Evolutionary conservation across 2,329 filamentous ascomycete species (phyloP), one percentile per base, ranked within the genome.

Genomic region (Neofusicoccum sp.): DNA sequence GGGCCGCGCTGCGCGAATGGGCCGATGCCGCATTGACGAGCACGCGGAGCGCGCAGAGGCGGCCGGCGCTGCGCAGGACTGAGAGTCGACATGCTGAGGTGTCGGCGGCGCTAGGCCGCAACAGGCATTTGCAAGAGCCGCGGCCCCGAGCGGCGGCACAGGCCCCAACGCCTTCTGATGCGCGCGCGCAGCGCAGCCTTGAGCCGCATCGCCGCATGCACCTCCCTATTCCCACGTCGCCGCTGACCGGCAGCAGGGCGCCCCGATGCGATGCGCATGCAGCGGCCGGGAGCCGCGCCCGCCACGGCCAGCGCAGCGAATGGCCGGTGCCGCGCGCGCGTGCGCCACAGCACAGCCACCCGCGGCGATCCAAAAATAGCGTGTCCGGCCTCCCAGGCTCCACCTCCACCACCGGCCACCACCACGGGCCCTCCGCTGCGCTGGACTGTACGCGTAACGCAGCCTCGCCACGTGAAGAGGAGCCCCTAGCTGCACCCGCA

Each of bases 341-440:
- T 24, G 44, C 49, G 24, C 20, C 48, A 41, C 49, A 54, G 51
- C 51, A 56, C 51, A 56, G 51, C 51, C 51, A 56, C 51, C n/a
- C 12, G 49, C 5, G 11, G 16, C 12, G 43, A n/a, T 9, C 36
- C 33, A 56, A 56, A 56, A 43, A 56, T 56, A 56, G 51, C 28
- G 36, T 20, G 31, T 20, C 47, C 40, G 16, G 34, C 14, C 33
- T 14, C 6, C 31, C 51, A 51, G 16, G 6, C 48, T 30, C 16
- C 16, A 12, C 33, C 16, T 9, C 11, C 33, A n/a, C 20, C 36
- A 16, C 20, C 51, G 6, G 31, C 36, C 40, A 20, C 28, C 51
- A 24, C 51, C 28, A 11, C 34, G 20, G 20, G 20, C 20, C 20
- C 24, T 3, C 5, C 34, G 30, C n/a, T 14, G 38, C 28, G 26